Conservation (phyloP, 2,329 filamentous ascomycete species). For the Cladorrhinum sp. region DNA sequence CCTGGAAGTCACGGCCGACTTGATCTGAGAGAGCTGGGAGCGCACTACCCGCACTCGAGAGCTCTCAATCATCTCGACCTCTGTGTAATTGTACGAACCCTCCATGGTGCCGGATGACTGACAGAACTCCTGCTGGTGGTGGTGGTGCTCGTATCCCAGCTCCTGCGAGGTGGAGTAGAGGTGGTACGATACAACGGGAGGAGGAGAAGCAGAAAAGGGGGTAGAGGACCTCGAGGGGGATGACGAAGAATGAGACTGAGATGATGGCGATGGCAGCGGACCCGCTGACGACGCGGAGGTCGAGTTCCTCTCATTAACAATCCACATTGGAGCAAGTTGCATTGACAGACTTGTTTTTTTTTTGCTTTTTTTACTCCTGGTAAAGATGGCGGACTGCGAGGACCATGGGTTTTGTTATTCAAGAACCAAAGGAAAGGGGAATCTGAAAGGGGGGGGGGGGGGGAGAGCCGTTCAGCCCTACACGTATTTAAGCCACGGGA, state of each 20-base stretch:
- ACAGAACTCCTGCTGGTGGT: neutral
- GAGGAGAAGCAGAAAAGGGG: neutral
- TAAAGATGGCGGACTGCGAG: neutral
- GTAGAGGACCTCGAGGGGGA: neutral
- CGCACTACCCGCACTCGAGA: neutral
- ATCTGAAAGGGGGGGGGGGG: neutral
- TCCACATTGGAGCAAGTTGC: neutral
- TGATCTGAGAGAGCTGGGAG: neutral
- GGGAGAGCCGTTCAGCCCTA: neutral
- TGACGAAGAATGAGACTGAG: neutral
- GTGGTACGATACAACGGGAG: neutral
- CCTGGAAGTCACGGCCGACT: neutral
- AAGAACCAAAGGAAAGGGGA: neutral
- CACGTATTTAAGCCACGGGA: neutral
- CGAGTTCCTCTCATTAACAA: neutral
- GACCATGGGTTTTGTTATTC: neutral
- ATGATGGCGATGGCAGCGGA: neutral
- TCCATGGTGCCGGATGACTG: neutral
- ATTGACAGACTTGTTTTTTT: neutral
- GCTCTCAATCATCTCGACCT: neutral
- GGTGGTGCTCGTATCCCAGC: neutral
- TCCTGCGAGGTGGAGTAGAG: neutral
- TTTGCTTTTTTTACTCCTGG: neutral
- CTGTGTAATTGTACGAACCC: neutral
- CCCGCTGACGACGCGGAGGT: neutral